Conservation (phyloP, 1,284 basidiomycete genomes). For the Rhodotorula sp. region DNA sequence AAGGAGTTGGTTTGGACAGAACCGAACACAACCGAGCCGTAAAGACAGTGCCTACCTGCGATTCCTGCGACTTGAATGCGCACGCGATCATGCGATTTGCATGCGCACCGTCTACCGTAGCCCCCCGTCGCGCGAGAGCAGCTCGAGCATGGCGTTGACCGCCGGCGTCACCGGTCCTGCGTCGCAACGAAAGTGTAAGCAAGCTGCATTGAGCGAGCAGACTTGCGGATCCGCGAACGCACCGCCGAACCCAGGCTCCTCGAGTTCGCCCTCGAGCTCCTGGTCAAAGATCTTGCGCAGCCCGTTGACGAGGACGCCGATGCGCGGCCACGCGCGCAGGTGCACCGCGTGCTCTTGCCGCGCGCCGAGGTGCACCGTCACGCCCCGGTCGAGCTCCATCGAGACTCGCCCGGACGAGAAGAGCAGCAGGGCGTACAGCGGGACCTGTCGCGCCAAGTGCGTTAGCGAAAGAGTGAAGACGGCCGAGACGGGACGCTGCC, state of each 20-base stretch:
- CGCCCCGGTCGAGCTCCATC: constrained; percentile 72
- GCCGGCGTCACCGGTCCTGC: constrained; percentile 53
- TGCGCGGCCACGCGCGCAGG: constrained; percentile 79
- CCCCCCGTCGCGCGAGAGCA: constrained; percentile 60
- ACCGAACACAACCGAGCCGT: too few species aligned
- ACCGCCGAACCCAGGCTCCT: constrained; percentile 50
- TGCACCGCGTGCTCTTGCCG: constrained; percentile 58
- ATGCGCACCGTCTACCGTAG: constrained; percentile 14
- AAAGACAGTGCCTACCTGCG: background rate
- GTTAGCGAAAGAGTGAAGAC: background rate
- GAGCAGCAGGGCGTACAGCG: constrained; percentile 76
- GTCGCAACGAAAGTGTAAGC: background rate
- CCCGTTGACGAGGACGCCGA: constrained; percentile 86
- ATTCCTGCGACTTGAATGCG: background rate
- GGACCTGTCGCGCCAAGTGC: constrained; percentile 58
- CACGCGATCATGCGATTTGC: background rate
- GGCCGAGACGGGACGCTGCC: constrained; percentile 28
- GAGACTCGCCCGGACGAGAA: constrained; percentile 74
- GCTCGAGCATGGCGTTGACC: constrained; percentile 66
- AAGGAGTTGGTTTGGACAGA: too few species aligned
- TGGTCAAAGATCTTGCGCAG: constrained; percentile 73
- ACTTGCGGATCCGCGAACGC: background rate
- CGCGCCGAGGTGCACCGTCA: constrained; percentile 55
- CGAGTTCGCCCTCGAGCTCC: constrained; percentile 61
- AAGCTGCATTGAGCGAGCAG: background rate